Evolutionary conservation across 2,329 filamentous ascomycete genomes (phyloP), one percentile per base, ranked within the genome.

Genomic region (Kalaharituber pfeilii): DNA sequence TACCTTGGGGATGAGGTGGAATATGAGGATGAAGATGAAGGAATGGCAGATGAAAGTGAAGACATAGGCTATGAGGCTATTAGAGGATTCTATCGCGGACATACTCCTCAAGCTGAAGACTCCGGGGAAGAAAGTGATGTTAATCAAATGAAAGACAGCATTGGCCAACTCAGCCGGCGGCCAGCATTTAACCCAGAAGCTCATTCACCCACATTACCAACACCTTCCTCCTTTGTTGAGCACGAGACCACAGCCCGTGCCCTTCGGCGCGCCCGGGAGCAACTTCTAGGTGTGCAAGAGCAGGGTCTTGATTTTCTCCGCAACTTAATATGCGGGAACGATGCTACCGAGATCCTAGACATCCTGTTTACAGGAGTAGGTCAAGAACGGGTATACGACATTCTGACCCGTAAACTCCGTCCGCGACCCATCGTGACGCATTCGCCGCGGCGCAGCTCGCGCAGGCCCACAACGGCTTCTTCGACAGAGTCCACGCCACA

Each of bases 221-320:
- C 15, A 6, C n/a, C 24, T 7, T 4, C 5, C 24, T 28, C 24
- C 1, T 50, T 50, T 29, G 47, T 29, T 75, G 80, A 55, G 81
- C 84, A 51, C 73, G 76, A 13, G 85, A 91, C 64, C 70, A 81
- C 47, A 82, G 84, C 58, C 77, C 80, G 22, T 72, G 75, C 24
- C 75, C 80, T 27, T 81, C 81, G 64, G 79, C 81, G 18, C 77
- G 82, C 52, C 80, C 80, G 60, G 84, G 53, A 56, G 26, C 53
- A 94, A 60, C 85, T 93, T 60, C 73, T 88, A 33, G 81, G 81
- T 1, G 84, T 95, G 26, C 89, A 96, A 68, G 86, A 94, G 66
- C 88, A 96, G 68, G 85, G 82, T 0, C 76, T 96, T 18, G 83
- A 93, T 62, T 82, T 96, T 62, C 79, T 98, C 58, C 78, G 89